phyloP scores from a whole-genome alignment of 2,329 filamentous ascomycete species.

The Orbilia ellipsospora region DNA sequence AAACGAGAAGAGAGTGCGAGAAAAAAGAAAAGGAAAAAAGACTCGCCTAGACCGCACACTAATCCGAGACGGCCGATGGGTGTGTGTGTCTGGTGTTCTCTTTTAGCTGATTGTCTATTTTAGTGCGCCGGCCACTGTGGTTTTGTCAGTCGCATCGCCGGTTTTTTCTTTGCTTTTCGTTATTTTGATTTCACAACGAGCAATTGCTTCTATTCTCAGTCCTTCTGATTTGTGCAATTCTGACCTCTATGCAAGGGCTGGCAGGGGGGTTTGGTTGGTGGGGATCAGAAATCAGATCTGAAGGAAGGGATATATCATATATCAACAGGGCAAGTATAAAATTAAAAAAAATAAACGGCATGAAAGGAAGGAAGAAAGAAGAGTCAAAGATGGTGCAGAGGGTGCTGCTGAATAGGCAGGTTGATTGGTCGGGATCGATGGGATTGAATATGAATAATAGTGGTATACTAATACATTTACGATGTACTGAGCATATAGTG shows the following conservation, averaged over 20 bases:
- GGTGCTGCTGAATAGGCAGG: background rate
- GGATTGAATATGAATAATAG: background rate
- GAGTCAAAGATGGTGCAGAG: background rate
- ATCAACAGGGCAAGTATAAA: too few species aligned
- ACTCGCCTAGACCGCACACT: conserved; percentile 46
- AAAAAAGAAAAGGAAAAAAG: conserved; percentile 31
- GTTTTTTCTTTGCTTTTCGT: background rate
- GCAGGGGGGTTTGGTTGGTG: background rate
- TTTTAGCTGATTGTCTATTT: background rate
- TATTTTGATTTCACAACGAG: background rate
- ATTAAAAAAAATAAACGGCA: too few species aligned
- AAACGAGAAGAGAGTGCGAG: background rate
- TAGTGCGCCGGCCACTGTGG: conserved; percentile 6
- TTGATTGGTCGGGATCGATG: background rate
- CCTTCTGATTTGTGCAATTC: background rate
- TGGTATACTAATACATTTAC: background rate
- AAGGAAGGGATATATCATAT: too few species aligned
- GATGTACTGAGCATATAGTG: background rate
- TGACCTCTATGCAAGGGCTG: background rate
- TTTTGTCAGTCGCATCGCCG: conserved; percentile 21
- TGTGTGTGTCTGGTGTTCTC: too few species aligned
- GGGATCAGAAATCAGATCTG: too few species aligned
- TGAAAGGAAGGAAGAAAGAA: background rate
- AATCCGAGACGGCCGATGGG: background rate
- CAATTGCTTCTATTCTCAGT: background rate